Evolutionary conservation across 1,284 basidiomycete genomes (phyloP).

Genomic region (Leccinum angustisporum): DNA sequence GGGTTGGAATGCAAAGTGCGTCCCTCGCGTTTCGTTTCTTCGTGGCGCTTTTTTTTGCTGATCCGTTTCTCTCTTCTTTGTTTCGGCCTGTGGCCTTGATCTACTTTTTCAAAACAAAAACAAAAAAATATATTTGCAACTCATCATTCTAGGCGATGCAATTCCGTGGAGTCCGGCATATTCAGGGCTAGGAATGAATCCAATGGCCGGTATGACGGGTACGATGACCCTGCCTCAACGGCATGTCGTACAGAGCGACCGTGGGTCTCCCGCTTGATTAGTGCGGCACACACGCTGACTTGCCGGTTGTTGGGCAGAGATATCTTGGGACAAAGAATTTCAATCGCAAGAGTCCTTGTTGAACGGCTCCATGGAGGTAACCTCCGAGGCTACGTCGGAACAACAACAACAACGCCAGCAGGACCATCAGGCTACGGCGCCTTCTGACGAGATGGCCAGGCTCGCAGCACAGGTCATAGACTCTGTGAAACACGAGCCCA

Average conservation of each 20-base stretch:
- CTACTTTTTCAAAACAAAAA: not conserved
- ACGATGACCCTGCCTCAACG: slow-evolving; percentile 34
- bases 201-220: slow-evolving; percentile 38
- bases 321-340: slow-evolving; percentile 65
- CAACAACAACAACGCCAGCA: slow-evolving; percentile 18
- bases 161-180: slow-evolving; percentile 40
- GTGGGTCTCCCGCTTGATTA: slow-evolving; percentile 29
- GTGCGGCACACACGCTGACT: not conserved
- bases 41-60: slow-evolving; percentile 4
- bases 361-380: slow-evolving; percentile 6
- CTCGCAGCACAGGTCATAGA: slow-evolving; percentile 74
- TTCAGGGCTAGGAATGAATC: slow-evolving; percentile 36
- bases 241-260: slow-evolving; percentile 35
- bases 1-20: slow-evolving; percentile 22
- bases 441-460: slow-evolving; percentile 67
- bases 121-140: too few species aligned
- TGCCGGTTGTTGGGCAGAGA: slow-evolving; percentile 33
- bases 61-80: slow-evolving; percentile 5
- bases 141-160: slow-evolving; percentile 25
- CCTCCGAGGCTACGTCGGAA: slow-evolving; percentile 5
- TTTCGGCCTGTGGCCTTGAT: too few species aligned
- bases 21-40: not conserved
- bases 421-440: slow-evolving; percentile 23
- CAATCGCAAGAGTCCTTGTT: slow-evolving; percentile 49
- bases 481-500: slow-evolving; percentile 67